Conservation (phyloP, 164 flowering plant species). For the Euptelea pleiosperma region DNA sequence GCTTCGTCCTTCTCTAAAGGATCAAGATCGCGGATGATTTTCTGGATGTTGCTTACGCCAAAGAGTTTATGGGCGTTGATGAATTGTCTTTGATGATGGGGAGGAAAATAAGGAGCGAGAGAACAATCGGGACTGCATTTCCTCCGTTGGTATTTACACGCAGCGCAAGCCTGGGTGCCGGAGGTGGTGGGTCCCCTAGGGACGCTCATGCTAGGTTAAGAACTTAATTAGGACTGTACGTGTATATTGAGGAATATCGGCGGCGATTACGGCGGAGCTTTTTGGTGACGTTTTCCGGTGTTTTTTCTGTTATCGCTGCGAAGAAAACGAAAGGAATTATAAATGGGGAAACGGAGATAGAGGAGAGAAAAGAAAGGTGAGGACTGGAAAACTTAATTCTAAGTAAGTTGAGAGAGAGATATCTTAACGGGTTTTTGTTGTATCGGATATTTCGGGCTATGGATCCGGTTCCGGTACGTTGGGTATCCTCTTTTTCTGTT, state of each 20-base stretch:
- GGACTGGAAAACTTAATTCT: neutral
- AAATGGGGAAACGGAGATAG: neutral
- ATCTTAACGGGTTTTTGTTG: constrained; percentile 9
- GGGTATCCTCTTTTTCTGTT: too few species aligned
- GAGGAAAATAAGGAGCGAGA: constrained; percentile 70
- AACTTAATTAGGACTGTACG: too few species aligned
- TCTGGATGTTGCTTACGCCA: constrained; percentile 67
- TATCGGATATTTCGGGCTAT: constrained; percentile 11
- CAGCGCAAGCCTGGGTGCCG: constrained; percentile 61
- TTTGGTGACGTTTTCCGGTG: neutral
- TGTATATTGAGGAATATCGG: too few species aligned
- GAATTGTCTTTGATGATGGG: constrained; percentile 48
- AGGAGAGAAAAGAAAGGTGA: constrained; percentile 1
- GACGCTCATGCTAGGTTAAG: too few species aligned
- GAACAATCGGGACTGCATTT: constrained; percentile 65
- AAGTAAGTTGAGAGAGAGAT: neutral
- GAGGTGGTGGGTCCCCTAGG: too few species aligned
- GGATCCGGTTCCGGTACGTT: too few species aligned
- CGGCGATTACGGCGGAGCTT: constrained; percentile 5
- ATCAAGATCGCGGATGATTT: constrained; percentile 36
- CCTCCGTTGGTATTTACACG: constrained; percentile 69
- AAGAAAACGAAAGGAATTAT: neutral
- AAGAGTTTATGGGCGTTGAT: constrained; percentile 64
- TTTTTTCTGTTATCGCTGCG: constrained; percentile 4
- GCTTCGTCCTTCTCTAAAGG: constrained; percentile 38